Conservation (phyloP, 2,329 filamentous ascomycete species). For the Aspergillus japonicus region DNA sequence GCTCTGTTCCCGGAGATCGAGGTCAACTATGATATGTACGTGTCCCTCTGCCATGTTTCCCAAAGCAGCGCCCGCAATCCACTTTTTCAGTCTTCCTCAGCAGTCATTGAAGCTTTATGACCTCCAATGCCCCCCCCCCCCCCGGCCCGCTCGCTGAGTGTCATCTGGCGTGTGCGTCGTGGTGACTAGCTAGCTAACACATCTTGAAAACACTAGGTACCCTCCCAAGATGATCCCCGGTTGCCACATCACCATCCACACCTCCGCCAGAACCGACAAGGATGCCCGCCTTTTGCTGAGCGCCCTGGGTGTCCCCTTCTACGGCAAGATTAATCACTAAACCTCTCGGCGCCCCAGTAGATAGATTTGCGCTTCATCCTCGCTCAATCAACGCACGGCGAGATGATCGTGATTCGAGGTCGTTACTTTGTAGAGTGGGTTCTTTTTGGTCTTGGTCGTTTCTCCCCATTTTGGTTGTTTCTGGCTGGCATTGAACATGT, state of each 20-base stretch:
- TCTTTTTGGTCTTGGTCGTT: background rate
- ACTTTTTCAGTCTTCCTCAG: slow-evolving; percentile 6
- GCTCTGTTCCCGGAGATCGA: slow-evolving; percentile 91
- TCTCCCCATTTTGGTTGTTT: background rate
- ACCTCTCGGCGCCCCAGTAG: background rate
- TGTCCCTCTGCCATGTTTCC: background rate
- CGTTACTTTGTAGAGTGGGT: background rate
- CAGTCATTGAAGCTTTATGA: no score
- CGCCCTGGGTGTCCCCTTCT: slow-evolving; percentile 75
- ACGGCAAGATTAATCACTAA: slow-evolving; percentile 66
- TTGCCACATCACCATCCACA: slow-evolving; percentile 79
- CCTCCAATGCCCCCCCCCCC: no score
- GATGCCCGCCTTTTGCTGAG: slow-evolving; percentile 76
- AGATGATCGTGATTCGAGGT: background rate
- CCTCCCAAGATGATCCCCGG: slow-evolving; percentile 77
- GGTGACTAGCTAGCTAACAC: background rate
- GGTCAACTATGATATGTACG: slow-evolving; percentile 87
- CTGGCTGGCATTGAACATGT: slow-evolving; percentile 14
- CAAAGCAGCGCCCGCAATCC: background rate
- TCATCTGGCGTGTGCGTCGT: background rate
- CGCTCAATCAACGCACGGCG: background rate
- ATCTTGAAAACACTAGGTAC: slow-evolving; percentile 46
- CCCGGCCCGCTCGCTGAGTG: no score
- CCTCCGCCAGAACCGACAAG: slow-evolving; percentile 77
- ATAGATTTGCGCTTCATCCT: background rate